A percentile compares a stretch with the other conserved stretches of the same genome.
phyloP scores from a whole-genome alignment of 345 rosid genomes.

The Stellera chamaejasme region DNA sequence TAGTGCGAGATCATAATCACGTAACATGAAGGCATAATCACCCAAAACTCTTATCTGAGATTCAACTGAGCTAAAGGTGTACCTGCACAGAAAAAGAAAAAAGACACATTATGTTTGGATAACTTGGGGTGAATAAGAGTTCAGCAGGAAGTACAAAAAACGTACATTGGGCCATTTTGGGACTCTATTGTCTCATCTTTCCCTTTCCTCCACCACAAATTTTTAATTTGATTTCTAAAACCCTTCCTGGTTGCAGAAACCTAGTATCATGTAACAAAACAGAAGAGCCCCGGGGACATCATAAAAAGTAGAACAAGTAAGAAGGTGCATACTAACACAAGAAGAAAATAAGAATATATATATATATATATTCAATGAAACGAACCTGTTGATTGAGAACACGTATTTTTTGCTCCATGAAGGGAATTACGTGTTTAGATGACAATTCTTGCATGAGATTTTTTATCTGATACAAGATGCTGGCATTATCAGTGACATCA shows the following conservation, averaged over 20 bases:
- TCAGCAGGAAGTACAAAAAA: constrained; percentile 13
- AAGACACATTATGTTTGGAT: constrained; percentile 17
- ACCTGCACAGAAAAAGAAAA: constrained; percentile 45
- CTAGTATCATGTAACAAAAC: constrained; percentile 30
- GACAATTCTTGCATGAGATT: constrained; percentile 84
- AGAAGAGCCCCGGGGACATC: constrained; percentile 9
- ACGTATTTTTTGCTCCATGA: constrained; percentile 95
- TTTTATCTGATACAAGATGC: constrained; percentile 56
- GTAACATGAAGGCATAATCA: constrained; percentile 96
- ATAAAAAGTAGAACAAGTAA: constrained; percentile 2
- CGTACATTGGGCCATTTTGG: constrained; percentile 63
- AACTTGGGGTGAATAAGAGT: constrained; percentile 6
- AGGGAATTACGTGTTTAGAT: constrained; percentile 84
- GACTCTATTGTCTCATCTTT: constrained; percentile 74
- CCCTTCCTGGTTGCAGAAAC: constrained; percentile 96
- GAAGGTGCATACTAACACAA: neutral
- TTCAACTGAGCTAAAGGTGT: constrained; percentile 81
- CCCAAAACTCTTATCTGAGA: constrained; percentile 94
- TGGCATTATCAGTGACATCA: constrained; percentile 8
- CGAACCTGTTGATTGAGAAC: constrained; percentile 81
- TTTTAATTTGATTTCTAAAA: constrained; percentile 86
- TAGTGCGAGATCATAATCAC: constrained; percentile 92
- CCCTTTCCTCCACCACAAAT: constrained; percentile 99
- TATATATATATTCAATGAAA: constrained; percentile 4
- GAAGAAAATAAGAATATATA: constrained; percentile 1